Percentiles rank a stretch among this genome's conserved stretches.
phyloP scores from a whole-genome alignment of 371 early-diverging fungal genomes.

The Lichtheimia ramosa region DNA sequence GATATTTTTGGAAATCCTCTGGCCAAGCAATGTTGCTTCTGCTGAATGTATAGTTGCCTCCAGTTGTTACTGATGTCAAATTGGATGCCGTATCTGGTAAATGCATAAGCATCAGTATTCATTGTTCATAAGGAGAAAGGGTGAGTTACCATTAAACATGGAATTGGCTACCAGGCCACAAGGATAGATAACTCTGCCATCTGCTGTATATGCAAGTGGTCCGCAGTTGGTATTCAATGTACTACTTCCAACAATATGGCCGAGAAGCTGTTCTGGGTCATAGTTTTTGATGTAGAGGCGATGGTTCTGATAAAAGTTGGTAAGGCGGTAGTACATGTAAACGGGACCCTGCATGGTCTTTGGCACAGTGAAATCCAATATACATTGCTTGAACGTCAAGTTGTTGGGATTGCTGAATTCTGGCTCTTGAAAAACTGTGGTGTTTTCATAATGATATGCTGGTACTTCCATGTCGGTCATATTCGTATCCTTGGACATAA shows the following conservation, averaged over 20 bases:
- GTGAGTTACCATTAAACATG: slow-evolving; percentile 78
- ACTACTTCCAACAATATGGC: slow-evolving; percentile 31
- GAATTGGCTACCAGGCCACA: slow-evolving; percentile 99
- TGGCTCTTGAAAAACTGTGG: slow-evolving; percentile 29
- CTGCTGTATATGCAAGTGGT: slow-evolving; percentile 52
- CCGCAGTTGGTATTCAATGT: slow-evolving; percentile 38
- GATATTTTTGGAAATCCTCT: slow-evolving; percentile 73
- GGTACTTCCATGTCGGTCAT: slow-evolving; percentile 22
- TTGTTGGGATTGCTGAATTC: slow-evolving; percentile 40
- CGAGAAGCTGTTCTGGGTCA: slow-evolving; percentile 82
- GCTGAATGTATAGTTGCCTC: slow-evolving; percentile 51
- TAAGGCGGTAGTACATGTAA: slow-evolving; percentile 92
- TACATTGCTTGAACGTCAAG: slow-evolving; percentile 60
- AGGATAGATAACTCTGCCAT: slow-evolving; percentile 78
- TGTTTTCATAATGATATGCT: slow-evolving; percentile 31
- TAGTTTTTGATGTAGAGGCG: slow-evolving; percentile 94
- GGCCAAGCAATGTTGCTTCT: slow-evolving; percentile 85
- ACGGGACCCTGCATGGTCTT: slow-evolving; percentile 75
- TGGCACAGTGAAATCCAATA: slow-evolving; percentile 75
- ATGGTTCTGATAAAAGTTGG: slow-evolving; percentile 99
- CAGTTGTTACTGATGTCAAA: slow-evolving; percentile 17
- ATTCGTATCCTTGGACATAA: slow-evolving; percentile 18
- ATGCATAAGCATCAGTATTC: slow-evolving; percentile 6
- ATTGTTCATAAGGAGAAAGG: slow-evolving; percentile 17
- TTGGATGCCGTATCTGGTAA: slow-evolving; percentile 39